phyloP scores from a whole-genome alignment of 2,329 filamentous ascomycete species.

The Berkeleyomyces rouxiae region DNA sequence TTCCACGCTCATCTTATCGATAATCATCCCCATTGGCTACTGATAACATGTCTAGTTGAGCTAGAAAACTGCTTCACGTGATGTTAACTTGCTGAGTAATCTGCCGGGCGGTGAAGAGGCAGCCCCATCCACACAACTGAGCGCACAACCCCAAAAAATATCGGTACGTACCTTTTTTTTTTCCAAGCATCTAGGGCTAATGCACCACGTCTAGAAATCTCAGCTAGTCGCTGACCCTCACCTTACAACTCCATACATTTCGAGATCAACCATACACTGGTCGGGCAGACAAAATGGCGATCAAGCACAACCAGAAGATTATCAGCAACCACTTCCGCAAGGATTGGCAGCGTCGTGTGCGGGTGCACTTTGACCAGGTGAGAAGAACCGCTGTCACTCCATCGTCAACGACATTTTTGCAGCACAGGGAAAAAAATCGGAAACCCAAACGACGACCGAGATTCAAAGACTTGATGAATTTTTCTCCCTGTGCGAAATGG shows the following conservation, averaged over 20 bases:
- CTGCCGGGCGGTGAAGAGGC: conserved; percentile 11
- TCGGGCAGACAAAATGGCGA: conserved; percentile 39
- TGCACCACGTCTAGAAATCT: conserved; percentile 14
- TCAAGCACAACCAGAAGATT: conserved; percentile 99
- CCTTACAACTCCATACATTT: conserved; percentile 12
- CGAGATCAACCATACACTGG: conserved; percentile 14
- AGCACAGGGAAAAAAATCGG: neutral
- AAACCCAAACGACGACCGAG: conserved; percentile 8
- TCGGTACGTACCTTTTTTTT: conserved; percentile 15
- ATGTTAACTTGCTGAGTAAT: neutral
- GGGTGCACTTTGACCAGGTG: conserved; percentile 99
- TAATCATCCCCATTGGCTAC: conserved; percentile 3
- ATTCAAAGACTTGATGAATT: conserved; percentile 1
- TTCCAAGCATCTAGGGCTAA: conserved; percentile 14
- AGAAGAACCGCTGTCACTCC: conserved; percentile 12
- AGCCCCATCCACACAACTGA: conserved; percentile 9
- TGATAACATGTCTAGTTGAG: conserved; percentile 3
- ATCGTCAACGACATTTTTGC: conserved; percentile 10
- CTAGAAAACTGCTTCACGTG: conserved; percentile 7
- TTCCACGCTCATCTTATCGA: conserved; percentile 1
- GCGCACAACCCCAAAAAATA: conserved; percentile 11
- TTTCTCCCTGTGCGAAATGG: neutral
- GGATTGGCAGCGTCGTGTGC: conserved; percentile 99
- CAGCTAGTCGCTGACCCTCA: conserved; percentile 13
- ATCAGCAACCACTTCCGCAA: conserved; percentile 98